A percentile compares a stretch with the other conserved stretches of the same genome.
Conservation (phyloP, 2,329 filamentous ascomycete species). For the Dactylella cylindrospora region DNA sequence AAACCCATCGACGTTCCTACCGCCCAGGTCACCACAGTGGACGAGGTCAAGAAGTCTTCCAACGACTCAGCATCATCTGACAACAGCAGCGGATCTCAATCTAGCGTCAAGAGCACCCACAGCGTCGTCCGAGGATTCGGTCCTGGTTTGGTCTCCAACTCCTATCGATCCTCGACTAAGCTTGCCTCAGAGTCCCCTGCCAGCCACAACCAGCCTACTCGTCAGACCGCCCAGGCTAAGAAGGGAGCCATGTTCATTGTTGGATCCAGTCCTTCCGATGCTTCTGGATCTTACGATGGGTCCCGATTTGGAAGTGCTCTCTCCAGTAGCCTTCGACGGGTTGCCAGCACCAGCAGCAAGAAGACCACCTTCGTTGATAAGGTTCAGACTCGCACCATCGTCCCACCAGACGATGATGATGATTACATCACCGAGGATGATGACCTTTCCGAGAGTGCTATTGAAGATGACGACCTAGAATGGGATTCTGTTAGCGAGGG, state of each 20-base stretch:
- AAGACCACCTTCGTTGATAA: conserved; percentile 79
- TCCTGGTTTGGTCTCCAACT: conserved; percentile 70
- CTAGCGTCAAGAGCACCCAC: conserved; percentile 58
- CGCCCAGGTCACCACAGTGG: conserved; percentile 17
- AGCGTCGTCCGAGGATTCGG: conserved; percentile 86
- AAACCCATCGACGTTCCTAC: conserved; percentile 52
- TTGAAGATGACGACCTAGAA: conserved; percentile 67
- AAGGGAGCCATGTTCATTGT: conserved; percentile 57
- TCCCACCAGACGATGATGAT: conserved; percentile 57
- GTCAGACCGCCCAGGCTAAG: conserved; percentile 56
- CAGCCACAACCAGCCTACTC: conserved; percentile 57
- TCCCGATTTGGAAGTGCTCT: conserved; percentile 34
- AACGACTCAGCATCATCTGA: conserved; percentile 34
- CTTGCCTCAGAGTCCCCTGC: conserved; percentile 57
- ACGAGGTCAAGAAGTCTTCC: conserved; percentile 19
- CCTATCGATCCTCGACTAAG: conserved; percentile 64
- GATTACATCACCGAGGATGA: conserved; percentile 60
- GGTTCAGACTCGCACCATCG: conserved; percentile 67
- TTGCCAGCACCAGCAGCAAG: conserved; percentile 61
- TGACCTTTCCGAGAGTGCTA: conserved; percentile 77
- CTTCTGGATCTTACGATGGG: conserved; percentile 49
- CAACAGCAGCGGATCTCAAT: conserved; percentile 43
- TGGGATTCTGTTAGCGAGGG: conserved; percentile 76
- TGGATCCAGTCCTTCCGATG: conserved; percentile 50
- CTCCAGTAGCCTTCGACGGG: conserved; percentile 39